Evolutionary conservation across 2,329 filamentous ascomycete genomes (phyloP).

Genomic region (Immersiporthe knoxdaviesiana): DNA sequence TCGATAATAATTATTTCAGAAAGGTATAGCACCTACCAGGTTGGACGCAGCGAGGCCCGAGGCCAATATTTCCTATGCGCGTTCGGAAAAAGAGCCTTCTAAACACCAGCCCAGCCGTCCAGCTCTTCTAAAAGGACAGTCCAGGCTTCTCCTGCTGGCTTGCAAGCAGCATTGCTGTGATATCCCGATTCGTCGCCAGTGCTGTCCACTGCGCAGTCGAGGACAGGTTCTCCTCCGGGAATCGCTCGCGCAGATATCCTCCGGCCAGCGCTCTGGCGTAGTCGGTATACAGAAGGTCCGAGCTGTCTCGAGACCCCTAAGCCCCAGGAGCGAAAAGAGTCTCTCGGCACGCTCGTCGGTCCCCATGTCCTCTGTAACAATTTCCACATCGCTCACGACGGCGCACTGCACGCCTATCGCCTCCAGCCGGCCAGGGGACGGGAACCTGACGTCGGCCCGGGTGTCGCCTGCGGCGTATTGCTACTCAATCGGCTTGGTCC

Average conservation of each 20-base stretch:
- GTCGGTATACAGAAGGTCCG: too few species aligned
- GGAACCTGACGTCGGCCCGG: neutral
- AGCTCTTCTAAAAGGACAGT: too few species aligned
- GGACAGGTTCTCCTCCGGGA: neutral
- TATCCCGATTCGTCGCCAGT: neutral
- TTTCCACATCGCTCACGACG: neutral
- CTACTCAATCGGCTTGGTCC: neutral
- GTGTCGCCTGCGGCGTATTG: neutral
- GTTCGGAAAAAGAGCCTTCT: too few species aligned
- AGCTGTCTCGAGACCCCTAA: too few species aligned
- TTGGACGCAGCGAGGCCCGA: too few species aligned
- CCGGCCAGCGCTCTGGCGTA: neutral
- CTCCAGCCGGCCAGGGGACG: neutral
- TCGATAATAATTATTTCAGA: too few species aligned
- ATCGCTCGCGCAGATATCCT: neutral
- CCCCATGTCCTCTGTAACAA: neutral
- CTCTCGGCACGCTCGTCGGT: neutral
- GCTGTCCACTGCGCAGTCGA: neutral
- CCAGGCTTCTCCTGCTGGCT: too few species aligned
- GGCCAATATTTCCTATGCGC: too few species aligned
- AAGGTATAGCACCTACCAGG: too few species aligned
- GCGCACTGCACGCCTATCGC: neutral
- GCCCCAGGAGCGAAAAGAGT: neutral
- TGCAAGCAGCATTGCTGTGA: too few species aligned
- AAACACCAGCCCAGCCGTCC: too few species aligned